Conservation (phyloP, 2,329 filamentous ascomycete species). For the Taxawa tesnikishii region DNA sequence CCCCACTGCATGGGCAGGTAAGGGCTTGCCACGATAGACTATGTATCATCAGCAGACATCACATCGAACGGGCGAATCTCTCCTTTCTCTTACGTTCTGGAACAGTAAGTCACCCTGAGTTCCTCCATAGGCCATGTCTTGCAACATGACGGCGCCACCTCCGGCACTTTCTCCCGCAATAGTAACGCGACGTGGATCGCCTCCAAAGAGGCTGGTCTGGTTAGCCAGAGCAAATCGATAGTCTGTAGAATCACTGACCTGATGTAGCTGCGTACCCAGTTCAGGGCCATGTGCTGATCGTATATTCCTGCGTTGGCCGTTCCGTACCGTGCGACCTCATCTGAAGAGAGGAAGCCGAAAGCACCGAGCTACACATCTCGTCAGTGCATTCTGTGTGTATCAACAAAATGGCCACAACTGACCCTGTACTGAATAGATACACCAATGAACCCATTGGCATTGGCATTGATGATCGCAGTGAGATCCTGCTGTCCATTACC, state of each 20-base stretch:
- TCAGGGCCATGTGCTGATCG: slow-evolving; percentile 37
- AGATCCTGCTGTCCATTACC: slow-evolving; percentile 26
- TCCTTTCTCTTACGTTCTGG: too few species aligned
- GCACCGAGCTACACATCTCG: slow-evolving; percentile 23
- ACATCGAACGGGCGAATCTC: too few species aligned
- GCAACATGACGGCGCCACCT: slow-evolving; percentile 25
- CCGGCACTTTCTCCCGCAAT: slow-evolving; percentile 27
- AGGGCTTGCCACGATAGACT: slow-evolving; percentile 30
- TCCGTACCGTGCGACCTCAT: slow-evolving; percentile 23
- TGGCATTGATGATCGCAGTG: slow-evolving; percentile 30
- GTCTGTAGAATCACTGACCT: too few species aligned
- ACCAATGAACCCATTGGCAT: slow-evolving; percentile 34
- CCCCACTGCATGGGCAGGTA: slow-evolving; percentile 42
- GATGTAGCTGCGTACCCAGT: slow-evolving; percentile 40
- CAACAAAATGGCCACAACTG: not conserved
- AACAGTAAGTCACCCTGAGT: slow-evolving; percentile 14
- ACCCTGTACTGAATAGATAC: slow-evolving; percentile 40
- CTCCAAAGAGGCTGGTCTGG: slow-evolving; percentile 32
- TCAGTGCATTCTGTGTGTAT: not conserved
- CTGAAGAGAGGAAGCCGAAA: slow-evolving; percentile 29
- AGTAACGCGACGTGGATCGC: slow-evolving; percentile 32
- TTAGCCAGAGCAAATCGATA: too few species aligned
- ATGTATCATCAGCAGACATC: too few species aligned
- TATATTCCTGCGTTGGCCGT: slow-evolving; percentile 25
- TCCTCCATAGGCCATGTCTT: slow-evolving; percentile 16